Percentiles rank a stretch among this genome's conserved stretches.
Conservation (phyloP, 441 rosid genomes). For the Dalechampia spathulata region DNA sequence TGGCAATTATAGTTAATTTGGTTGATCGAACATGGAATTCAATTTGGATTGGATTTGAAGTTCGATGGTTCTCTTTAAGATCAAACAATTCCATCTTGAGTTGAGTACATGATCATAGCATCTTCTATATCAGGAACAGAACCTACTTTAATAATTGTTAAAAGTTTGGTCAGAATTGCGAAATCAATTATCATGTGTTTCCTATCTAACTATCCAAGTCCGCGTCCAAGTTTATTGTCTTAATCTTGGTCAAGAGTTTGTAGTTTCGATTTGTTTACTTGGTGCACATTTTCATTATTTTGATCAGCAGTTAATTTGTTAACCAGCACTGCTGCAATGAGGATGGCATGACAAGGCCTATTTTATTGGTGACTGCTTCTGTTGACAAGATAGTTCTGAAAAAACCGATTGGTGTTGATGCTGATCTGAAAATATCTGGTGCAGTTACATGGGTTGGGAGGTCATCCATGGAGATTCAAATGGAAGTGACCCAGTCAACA, state of each 20-base stretch:
- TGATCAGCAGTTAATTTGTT: conserved; percentile 12
- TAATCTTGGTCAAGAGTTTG: not conserved
- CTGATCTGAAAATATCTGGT: conserved; percentile 62
- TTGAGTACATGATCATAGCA: no score
- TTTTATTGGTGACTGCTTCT: conserved; percentile 76
- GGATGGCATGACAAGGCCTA: conserved; percentile 64
- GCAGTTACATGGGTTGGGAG: conserved; percentile 81
- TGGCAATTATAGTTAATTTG: no score
- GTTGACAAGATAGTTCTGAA: conserved; percentile 71
- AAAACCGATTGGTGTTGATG: conserved; percentile 63
- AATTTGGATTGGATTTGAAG: no score
- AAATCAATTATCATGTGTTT: no score
- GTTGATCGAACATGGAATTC: no score
- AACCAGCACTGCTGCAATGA: conserved; percentile 61
- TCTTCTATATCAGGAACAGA: no score
- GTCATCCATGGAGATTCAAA: conserved; percentile 80
- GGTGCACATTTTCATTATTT: conserved; percentile 8
- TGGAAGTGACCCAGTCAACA: conserved; percentile 54
- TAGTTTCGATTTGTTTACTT: not conserved
- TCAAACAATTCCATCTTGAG: no score
- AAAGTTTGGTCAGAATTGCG: no score
- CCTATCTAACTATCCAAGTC: not conserved
- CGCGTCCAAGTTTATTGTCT: not conserved
- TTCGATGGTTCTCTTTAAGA: no score
- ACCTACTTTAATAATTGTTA: no score